Evolutionary conservation across 495 filamentous ascomycete species (phyloP).

Genomic region (Parmelia sp.): DNA sequence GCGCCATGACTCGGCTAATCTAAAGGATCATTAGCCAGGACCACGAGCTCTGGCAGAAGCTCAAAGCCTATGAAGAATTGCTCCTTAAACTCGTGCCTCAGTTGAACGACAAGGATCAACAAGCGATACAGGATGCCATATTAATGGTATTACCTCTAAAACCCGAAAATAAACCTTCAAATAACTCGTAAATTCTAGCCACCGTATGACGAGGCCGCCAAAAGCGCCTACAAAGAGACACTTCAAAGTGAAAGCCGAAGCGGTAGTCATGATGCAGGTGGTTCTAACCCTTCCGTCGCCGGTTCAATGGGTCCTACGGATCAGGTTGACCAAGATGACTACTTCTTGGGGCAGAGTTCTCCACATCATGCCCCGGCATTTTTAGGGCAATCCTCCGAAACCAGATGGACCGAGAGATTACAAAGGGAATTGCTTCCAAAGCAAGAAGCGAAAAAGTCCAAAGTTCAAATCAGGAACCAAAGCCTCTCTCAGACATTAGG

Average conservation of each 20-base stretch:
- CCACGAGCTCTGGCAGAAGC: conserved; percentile 44
- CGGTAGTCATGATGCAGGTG: conserved; percentile 14
- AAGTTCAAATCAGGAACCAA: not conserved
- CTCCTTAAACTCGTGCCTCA: conserved; percentile 23
- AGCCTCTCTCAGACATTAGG: conserved; percentile 24
- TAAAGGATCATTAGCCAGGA: conserved; percentile 34
- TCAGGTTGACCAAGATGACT: conserved; percentile 38
- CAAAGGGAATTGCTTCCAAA: conserved; percentile 27
- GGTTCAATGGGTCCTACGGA: conserved; percentile 45
- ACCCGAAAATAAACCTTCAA: conserved; percentile 7
- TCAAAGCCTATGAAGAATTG: conserved; percentile 42
- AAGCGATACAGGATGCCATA: conserved; percentile 31
- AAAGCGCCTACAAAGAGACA: not conserved
- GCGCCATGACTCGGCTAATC: not conserved
- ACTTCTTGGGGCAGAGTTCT: conserved; percentile 25
- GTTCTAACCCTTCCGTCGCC: conserved; percentile 33
- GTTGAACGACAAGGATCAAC: conserved; percentile 31
- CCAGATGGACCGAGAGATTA: conserved; percentile 51
- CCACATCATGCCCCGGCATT: conserved; percentile 45
- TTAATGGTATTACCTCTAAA: conserved; percentile 15
- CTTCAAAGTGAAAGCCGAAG: conserved; percentile 11
- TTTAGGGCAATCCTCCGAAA: conserved; percentile 55
- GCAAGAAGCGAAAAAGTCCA: not conserved
- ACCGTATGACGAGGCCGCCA: conserved; percentile 4
- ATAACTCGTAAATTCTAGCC: conserved; percentile 3